These are phyloP conservation scores for Macrophomina tecta DNA, from an alignment of 2,329 filamentous ascomycete species.

Conservation along the genomic window DNA sequence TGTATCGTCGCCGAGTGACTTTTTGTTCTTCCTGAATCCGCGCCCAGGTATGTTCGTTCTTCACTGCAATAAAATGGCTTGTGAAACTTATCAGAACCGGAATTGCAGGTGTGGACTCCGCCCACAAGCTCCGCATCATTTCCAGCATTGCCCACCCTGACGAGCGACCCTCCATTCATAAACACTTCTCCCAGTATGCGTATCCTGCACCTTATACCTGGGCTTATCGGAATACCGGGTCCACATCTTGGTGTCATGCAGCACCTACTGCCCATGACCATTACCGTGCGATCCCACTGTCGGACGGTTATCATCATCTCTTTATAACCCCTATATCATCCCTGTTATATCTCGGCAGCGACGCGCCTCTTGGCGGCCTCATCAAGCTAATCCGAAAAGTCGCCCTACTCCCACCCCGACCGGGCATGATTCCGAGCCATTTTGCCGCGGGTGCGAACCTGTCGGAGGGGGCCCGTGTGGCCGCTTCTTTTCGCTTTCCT, in stretches of 20 bases:
- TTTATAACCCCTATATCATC: constrained; percentile 67
- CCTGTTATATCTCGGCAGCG: constrained; percentile 65
- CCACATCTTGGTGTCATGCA: background rate
- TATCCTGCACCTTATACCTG: constrained; percentile 34
- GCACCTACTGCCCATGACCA: constrained; percentile 52
- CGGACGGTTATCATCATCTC: constrained; percentile 68
- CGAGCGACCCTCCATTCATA: constrained; percentile 37
- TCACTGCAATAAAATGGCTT: background rate
- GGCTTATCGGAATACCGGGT: constrained; percentile 35
- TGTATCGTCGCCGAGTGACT: constrained; percentile 60
- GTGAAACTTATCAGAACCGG: background rate
- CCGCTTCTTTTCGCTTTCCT: constrained; percentile 46
- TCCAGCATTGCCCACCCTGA: constrained; percentile 62
- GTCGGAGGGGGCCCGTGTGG: constrained; percentile 63
- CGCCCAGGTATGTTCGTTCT: constrained; percentile 45
- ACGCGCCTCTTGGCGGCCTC: constrained; percentile 63
- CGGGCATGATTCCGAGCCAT: constrained; percentile 51
- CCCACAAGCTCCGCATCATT: constrained; percentile 66
- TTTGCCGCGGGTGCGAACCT: constrained; percentile 66
- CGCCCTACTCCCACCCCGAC: constrained; percentile 55
- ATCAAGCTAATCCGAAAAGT: constrained; percentile 66
- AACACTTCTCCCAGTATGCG: constrained; percentile 32
- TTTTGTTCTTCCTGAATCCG: constrained; percentile 65
- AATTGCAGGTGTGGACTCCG: constrained; percentile 50
- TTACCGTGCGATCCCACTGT: constrained; percentile 68